phyloP scores from a whole-genome alignment of 176 grass and related monocot species.

The Eragrostis nindensis region DNA sequence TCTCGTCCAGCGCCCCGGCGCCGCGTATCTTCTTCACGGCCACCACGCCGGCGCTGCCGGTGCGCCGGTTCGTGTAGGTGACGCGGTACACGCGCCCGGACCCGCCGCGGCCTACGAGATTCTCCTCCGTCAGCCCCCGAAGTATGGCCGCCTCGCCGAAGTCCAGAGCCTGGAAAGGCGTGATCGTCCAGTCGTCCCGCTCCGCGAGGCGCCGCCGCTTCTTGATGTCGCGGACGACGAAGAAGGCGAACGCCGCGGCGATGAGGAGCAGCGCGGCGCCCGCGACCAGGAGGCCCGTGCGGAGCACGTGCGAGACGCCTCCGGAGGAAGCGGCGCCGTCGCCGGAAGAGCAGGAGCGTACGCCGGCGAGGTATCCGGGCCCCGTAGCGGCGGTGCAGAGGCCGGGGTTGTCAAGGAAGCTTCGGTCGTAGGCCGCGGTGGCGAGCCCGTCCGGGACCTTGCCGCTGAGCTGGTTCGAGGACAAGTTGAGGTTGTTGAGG shows the following conservation, averaged over 20 bases:
- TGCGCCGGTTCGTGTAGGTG: conserved; percentile 45
- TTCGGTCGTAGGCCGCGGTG: conserved; percentile 46
- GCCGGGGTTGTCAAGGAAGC: conserved; percentile 74
- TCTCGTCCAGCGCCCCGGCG: conserved; percentile 47
- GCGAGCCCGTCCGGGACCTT: conserved; percentile 52
- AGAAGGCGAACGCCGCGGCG: conserved; percentile 37
- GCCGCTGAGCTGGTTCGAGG: conserved; percentile 72
- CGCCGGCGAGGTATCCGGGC: conserved; percentile 34
- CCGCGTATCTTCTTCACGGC: conserved; percentile 82
- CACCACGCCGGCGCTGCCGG: conserved; percentile 40
- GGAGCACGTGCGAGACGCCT: conserved; percentile 49
- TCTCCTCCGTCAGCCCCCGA: conserved; percentile 66
- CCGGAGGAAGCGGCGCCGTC: conserved; percentile 7
- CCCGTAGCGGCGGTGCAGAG: conserved; percentile 55
- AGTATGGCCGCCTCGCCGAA: conserved; percentile 57
- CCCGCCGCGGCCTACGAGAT: conserved; percentile 67
- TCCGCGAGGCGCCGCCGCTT: conserved; percentile 36
- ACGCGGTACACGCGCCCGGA: conserved; percentile 73
- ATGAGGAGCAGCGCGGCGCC: conserved; percentile 47
- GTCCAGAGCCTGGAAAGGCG: conserved; percentile 66
- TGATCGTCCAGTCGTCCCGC: conserved; percentile 64
- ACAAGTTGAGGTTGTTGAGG: conserved; percentile 67
- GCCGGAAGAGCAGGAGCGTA: conserved; percentile 40
- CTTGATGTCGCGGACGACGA: conserved; percentile 46
- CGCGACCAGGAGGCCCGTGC: conserved; percentile 49